Percentiles rank a stretch among this genome's conserved stretches.
These are phyloP conservation scores for Salix exigua DNA, from an alignment of 345 rosid genomes.

Conservation along the genomic window DNA sequence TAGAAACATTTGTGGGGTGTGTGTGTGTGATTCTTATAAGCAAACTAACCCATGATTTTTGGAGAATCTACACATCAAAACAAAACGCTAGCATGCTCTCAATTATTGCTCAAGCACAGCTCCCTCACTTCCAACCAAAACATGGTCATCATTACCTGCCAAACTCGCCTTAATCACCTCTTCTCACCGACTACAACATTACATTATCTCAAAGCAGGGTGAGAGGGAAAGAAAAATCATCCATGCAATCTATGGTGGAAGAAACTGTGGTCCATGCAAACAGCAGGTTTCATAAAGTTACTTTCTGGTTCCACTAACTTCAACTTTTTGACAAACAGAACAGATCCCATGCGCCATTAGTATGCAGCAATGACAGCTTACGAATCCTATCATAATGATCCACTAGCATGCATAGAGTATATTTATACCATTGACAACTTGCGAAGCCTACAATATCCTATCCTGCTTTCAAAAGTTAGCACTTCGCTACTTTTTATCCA, in stretches of 20 bases:
- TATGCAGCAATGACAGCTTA: constrained; percentile 7
- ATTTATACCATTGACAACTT: not conserved
- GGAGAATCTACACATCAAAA: not conserved
- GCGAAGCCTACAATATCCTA: not conserved
- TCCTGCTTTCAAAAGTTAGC: not conserved
- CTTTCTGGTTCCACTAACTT: constrained; percentile 13
- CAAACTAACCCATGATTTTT: not conserved
- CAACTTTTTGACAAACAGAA: constrained; percentile 1
- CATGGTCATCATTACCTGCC: not conserved
- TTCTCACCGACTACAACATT: too few species aligned
- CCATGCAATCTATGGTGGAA: not conserved
- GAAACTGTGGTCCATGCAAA: not conserved
- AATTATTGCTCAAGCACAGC: not conserved
- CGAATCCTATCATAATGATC: not conserved
- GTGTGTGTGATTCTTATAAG: not conserved
- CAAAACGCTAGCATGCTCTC: not conserved
- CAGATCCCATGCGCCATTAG: constrained; percentile 19
- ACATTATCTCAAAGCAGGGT: too few species aligned
- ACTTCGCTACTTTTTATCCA: not conserved
- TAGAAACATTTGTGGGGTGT: not conserved
- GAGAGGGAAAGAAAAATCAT: too few species aligned
- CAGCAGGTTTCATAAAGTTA: constrained; percentile 1
- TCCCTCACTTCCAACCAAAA: not conserved
- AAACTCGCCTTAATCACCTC: too few species aligned
- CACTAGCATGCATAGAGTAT: not conserved